Evolutionary conservation across 345 rosid genomes (phyloP).

Genomic region (Clausena lansium): DNA sequence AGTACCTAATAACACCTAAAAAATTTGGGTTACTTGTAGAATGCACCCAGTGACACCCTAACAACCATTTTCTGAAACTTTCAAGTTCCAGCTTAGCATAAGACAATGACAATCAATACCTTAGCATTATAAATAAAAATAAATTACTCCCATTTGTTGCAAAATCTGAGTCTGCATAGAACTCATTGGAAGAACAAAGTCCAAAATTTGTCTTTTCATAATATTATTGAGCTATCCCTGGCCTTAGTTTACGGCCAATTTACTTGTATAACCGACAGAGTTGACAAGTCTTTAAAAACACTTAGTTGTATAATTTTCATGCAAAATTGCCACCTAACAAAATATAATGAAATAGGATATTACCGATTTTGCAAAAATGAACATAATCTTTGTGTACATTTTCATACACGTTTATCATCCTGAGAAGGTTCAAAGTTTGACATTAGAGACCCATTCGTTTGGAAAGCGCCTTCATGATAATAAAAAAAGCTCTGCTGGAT

Average conservation of each 20-base stretch:
- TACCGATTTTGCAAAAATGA: background rate
- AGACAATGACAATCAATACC: background rate
- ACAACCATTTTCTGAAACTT: background rate
- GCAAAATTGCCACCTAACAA: background rate
- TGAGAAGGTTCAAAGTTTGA: background rate
- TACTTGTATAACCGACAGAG: background rate
- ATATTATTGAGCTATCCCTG: background rate
- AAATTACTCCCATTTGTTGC: no score
- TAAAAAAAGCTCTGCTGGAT: background rate
- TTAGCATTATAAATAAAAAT: background rate
- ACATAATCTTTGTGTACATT: background rate
- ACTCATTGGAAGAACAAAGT: background rate
- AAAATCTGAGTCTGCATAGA: background rate
- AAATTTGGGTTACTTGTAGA: background rate
- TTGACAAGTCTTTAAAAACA: background rate
- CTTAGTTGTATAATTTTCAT: background rate
- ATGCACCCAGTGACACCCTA: background rate
- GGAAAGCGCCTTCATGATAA: slow-evolving; percentile 8
- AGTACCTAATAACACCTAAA: background rate
- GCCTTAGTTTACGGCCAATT: background rate
- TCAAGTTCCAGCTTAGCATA: background rate
- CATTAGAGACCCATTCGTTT: background rate
- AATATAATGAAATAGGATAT: background rate
- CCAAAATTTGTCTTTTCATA: background rate
- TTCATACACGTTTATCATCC: background rate